Conservation (phyloP, 2,329 filamentous ascomycete genomes). For the Reticulascus tulasneorum region DNA sequence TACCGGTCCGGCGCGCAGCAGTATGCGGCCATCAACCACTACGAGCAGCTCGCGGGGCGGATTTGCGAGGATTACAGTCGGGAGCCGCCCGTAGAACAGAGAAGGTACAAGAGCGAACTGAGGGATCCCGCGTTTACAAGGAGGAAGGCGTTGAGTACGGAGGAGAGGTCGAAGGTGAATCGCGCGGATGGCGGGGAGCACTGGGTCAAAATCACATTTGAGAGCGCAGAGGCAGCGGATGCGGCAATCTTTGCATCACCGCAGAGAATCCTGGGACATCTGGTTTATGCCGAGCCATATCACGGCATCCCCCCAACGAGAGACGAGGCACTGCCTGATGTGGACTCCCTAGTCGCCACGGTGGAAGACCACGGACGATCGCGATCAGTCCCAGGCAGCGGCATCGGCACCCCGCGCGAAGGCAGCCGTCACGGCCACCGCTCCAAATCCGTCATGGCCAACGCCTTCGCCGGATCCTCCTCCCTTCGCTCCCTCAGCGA, state of each 20-base stretch:
- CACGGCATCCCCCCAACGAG: constrained; percentile 58
- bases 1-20: constrained; percentile 63
- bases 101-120: constrained; percentile 70
- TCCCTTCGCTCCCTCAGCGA: constrained; percentile 28
- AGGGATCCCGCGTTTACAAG: constrained; percentile 68
- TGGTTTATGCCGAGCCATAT: constrained; percentile 69
- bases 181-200: constrained; percentile 78
- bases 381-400: constrained; percentile 30
- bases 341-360: constrained; percentile 34
- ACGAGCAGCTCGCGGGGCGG: constrained; percentile 77
- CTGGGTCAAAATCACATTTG: constrained; percentile 88
- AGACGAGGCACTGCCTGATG: constrained; percentile 60
- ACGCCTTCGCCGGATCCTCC: constrained; percentile 30
- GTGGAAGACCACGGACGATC: constrained; percentile 25
- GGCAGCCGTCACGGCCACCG: constrained; percentile 20
- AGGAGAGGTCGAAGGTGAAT: constrained; percentile 76
- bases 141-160: constrained; percentile 59
- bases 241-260: constrained; percentile 67
- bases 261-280: constrained; percentile 65
- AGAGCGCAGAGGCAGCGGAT: constrained; percentile 67
- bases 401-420: constrained; percentile 21
- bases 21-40: constrained; percentile 87
- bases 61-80: constrained; percentile 94
- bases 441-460: constrained; percentile 24
- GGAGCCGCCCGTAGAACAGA: constrained; percentile 67